Percentiles rank a stretch among this genome's conserved stretches.
These are phyloP conservation scores for Sporothrix variecibatus DNA, from an alignment of 2,329 filamentous ascomycete species.

Conservation along the genomic window DNA sequence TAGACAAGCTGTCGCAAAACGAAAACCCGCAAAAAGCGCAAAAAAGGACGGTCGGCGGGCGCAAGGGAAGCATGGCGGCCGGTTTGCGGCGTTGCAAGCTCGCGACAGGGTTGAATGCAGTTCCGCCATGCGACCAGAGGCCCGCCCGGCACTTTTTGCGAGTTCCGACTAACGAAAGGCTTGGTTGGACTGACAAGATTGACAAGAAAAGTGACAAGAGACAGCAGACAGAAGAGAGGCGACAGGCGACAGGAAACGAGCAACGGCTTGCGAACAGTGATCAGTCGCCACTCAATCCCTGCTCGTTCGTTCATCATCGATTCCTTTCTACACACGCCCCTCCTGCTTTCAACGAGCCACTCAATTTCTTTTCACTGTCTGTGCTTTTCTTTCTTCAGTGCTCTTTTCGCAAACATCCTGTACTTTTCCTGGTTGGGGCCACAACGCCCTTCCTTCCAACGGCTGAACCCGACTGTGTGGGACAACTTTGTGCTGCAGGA, in stretches of 20 bases:
- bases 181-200: background rate
- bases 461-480: constrained; percentile 16
- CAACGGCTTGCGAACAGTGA: background rate
- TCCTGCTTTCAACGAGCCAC: background rate
- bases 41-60: background rate
- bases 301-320: background rate
- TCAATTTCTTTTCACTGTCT: background rate
- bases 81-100: background rate
- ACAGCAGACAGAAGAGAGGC: background rate
- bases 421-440: background rate
- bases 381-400: background rate
- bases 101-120: background rate
- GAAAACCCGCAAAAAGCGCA: background rate
- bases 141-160: background rate
- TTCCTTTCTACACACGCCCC: background rate
- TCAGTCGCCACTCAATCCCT: background rate
- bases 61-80: background rate
- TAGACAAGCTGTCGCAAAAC: constrained; percentile 2
- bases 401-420: background rate
- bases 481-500: background rate
- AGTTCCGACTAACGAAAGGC: background rate
- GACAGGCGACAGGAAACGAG: background rate
- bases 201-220: background rate
- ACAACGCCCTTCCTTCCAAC: background rate
- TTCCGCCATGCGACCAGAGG: background rate